Evolutionary conservation across 345 rosid genomes (phyloP).

Genomic region (Excoecaria agallocha): DNA sequence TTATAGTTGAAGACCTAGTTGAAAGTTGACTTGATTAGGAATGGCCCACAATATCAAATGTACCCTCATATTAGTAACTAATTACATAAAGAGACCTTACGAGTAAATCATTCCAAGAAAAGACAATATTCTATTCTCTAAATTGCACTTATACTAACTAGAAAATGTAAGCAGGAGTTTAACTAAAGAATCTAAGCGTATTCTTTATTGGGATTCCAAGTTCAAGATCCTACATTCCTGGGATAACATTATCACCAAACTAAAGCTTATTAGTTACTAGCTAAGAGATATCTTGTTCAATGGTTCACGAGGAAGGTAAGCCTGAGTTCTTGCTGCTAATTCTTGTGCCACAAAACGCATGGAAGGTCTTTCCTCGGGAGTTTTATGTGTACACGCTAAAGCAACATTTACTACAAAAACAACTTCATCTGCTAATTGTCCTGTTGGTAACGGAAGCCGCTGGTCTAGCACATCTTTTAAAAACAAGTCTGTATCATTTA

Average conservation of each 20-base stretch:
- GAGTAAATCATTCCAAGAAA: no score
- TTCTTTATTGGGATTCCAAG: no score
- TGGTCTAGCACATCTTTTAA: constrained; percentile 52
- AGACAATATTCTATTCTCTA: no score
- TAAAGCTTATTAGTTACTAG: constrained; percentile 7
- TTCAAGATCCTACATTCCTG: no score
- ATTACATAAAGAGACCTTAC: not conserved
- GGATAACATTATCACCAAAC: no score
- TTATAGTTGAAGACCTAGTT: not conserved
- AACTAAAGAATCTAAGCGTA: no score
- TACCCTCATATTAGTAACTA: not conserved
- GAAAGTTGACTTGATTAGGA: not conserved
- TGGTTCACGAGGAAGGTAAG: constrained; percentile 33
- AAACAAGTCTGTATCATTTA: constrained; percentile 25
- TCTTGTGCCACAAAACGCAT: constrained; percentile 66
- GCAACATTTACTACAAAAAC: constrained; percentile 38
- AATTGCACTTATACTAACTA: no score
- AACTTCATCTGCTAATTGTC: constrained; percentile 46
- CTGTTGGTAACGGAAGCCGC: constrained; percentile 41
- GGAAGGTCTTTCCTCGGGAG: constrained; percentile 45
- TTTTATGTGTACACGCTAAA: constrained; percentile 40
- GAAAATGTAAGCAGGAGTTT: no score
- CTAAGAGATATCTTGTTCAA: constrained; percentile 27
- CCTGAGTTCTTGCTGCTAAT: constrained; percentile 39
- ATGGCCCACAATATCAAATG: not conserved